phyloP scores from a whole-genome alignment of 2,329 filamentous ascomycete species.

The Pseudogymnoascus sp. region DNA sequence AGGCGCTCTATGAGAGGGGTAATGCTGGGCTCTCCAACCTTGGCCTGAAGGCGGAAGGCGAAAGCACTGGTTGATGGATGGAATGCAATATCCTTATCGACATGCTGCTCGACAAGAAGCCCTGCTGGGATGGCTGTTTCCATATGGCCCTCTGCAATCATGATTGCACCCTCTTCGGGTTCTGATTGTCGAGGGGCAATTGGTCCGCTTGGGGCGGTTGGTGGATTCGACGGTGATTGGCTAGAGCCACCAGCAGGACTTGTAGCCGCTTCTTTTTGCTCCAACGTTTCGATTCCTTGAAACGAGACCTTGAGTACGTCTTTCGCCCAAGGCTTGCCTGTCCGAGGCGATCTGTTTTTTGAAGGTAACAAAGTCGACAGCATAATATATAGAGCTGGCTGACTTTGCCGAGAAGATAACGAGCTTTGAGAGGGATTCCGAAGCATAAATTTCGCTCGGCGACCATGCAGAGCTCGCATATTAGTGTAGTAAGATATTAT shows the following conservation, averaged over 20 bases:
- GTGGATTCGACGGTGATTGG: not conserved
- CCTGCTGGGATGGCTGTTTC: conserved; percentile 20
- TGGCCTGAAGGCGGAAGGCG: conserved; percentile 26
- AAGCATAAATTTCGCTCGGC: conserved; percentile 21
- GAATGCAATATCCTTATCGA: conserved; percentile 29
- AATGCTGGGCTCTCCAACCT: conserved; percentile 26
- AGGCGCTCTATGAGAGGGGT: conserved; percentile 23
- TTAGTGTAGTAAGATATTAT: conserved; percentile 34
- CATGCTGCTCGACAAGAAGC: conserved; percentile 24
- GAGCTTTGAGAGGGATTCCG: conserved; percentile 23
- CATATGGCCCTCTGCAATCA: conserved; percentile 28
- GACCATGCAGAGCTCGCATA: conserved; percentile 28
- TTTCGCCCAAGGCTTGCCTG: conserved; percentile 45
- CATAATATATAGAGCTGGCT: conserved; percentile 25
- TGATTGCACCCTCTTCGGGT: conserved; percentile 20
- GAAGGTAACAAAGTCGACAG: conserved; percentile 25
- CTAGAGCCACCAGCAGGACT: not conserved
- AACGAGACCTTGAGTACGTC: conserved; percentile 55
- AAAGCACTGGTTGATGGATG: conserved; percentile 24
- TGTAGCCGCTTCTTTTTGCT: not conserved
- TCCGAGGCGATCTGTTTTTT: conserved; percentile 17
- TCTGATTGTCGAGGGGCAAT: not conserved
- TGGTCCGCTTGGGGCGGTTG: not conserved
- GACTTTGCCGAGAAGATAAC: conserved; percentile 16
- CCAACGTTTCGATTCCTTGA: conserved; percentile 33